Conservation (phyloP, 768 basidiomycete species). For the Mycena belliarum region DNA sequence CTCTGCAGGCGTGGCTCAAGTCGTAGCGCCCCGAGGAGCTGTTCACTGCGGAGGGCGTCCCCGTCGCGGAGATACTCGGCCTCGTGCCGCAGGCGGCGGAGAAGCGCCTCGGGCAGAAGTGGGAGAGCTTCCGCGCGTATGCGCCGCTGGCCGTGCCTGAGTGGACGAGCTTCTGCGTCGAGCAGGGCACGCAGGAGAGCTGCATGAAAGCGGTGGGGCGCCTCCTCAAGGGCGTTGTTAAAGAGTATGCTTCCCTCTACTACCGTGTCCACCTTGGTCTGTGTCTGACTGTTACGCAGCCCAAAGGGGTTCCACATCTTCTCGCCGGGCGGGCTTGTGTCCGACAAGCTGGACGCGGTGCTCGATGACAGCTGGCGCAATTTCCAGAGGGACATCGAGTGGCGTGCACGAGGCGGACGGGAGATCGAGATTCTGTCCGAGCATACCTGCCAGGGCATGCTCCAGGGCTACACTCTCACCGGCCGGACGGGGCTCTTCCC, state of each 20-base stretch:
- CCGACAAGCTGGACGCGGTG: conserved; percentile 85
- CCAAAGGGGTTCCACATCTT: conserved; percentile 83
- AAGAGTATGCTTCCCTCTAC: conserved; percentile 40
- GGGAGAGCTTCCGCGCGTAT: conserved; percentile 67
- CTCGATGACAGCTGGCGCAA: conserved; percentile 69
- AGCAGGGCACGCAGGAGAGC: conserved; percentile 62
- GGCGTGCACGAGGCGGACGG: conserved; percentile 72
- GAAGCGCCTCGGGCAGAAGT: conserved; percentile 69
- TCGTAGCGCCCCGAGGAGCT: conserved; percentile 72
- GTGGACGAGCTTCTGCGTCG: conserved; percentile 57
- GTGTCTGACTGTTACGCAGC: conserved; percentile 31
- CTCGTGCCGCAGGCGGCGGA: conserved; percentile 56
- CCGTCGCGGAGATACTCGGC: conserved; percentile 53
- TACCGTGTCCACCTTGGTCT: too few species aligned
- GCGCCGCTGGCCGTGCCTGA: conserved; percentile 61
- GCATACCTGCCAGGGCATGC: conserved; percentile 87
- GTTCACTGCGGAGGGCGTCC: conserved; percentile 56
- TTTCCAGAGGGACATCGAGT: conserved; percentile 82
- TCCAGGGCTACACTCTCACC: conserved; percentile 91
- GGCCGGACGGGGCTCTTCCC: conserved; percentile 81
- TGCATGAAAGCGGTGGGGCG: conserved; percentile 75
- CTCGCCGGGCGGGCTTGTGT: conserved; percentile 85
- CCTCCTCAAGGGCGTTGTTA: conserved; percentile 57
- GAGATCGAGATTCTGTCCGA: conserved; percentile 89
- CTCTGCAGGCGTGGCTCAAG: conserved; percentile 71